A percentile compares a stretch with the other conserved stretches of the same genome.
These are phyloP conservation scores for Amesomyces nigricolor DNA, from an alignment of 2,329 filamentous ascomycete genomes.

Conservation along the genomic window DNA sequence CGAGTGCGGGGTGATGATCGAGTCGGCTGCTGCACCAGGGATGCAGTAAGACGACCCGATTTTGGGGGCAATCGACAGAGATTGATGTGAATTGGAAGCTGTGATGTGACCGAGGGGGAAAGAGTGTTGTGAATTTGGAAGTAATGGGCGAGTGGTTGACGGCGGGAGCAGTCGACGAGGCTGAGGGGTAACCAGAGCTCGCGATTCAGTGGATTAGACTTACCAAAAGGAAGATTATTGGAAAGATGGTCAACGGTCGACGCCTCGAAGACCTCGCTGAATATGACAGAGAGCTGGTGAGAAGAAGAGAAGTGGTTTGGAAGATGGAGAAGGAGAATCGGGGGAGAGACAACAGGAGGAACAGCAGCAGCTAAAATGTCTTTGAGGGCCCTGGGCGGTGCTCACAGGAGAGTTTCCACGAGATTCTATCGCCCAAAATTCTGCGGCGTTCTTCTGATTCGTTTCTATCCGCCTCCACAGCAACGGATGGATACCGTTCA, in stretches of 20 bases:
- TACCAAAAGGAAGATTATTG: conserved; percentile 19
- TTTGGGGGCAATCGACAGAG: not conserved
- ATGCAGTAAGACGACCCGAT: not conserved
- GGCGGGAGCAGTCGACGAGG: conserved; percentile 12
- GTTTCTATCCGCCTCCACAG: conserved; percentile 25
- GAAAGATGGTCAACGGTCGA: conserved; percentile 15
- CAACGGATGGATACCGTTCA: conserved; percentile 14
- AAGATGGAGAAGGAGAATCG: conserved; percentile 19
- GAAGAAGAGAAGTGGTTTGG: conserved; percentile 16
- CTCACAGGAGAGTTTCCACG: conserved; percentile 31
- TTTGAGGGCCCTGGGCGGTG: conserved; percentile 28
- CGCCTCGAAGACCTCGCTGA: conserved; percentile 14
- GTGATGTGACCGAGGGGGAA: not conserved
- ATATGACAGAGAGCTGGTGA: conserved; percentile 1
- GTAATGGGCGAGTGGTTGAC: not conserved
- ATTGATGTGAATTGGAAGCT: not conserved
- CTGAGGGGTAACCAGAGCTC: conserved; percentile 13
- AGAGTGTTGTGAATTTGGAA: not conserved
- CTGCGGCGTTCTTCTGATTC: conserved; percentile 26
- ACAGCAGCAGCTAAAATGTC: conserved; percentile 32
- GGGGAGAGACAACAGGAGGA: conserved; percentile 18
- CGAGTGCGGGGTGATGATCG: conserved; percentile 4
- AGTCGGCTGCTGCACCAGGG: not conserved
- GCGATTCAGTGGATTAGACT: conserved; percentile 10
- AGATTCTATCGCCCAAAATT: conserved; percentile 33